Evolutionary conservation across 2,329 filamentous ascomycete genomes (phyloP).

Genomic region (Helicocarpus griseus): DNA sequence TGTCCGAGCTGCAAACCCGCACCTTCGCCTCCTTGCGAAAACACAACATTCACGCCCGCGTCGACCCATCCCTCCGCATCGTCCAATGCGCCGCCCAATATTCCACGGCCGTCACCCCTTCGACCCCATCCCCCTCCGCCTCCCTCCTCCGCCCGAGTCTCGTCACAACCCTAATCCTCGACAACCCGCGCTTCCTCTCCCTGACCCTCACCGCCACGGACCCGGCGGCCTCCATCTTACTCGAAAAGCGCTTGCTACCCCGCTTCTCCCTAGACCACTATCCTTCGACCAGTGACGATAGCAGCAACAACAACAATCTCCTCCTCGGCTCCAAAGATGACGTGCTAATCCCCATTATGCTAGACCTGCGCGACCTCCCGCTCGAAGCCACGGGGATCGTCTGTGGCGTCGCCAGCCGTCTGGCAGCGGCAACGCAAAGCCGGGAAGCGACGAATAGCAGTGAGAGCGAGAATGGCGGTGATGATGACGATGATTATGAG

Average conservation of each 20-base stretch:
- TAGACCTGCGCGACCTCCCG: conserved; percentile 72
- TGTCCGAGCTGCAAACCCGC: conserved; percentile 68
- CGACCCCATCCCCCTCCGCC: conserved; percentile 24
- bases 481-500: not conserved
- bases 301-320: conserved; percentile 47
- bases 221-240: conserved; percentile 35
- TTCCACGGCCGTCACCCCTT: conserved; percentile 34
- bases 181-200: conserved; percentile 40
- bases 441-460: conserved; percentile 22
- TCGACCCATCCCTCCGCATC: conserved; percentile 59
- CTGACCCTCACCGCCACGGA: conserved; percentile 37
- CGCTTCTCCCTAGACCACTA: conserved; percentile 48
- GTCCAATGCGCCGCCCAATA: conserved; percentile 69
- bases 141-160: conserved; percentile 31
- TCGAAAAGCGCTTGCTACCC: conserved; percentile 44
- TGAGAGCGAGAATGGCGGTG: not conserved
- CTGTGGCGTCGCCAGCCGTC: conserved; percentile 76
- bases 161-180: conserved; percentile 27
- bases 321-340: conserved; percentile 63
- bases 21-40: conserved; percentile 79
- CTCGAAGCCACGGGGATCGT: conserved; percentile 90
- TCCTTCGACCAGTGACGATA: conserved; percentile 22
- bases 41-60: conserved; percentile 61
- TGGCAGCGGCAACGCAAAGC: conserved; percentile 61
- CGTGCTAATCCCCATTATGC: conserved; percentile 72